phyloP scores from a whole-genome alignment of 495 filamentous ascomycete genomes.

The Tetracladium marchalianum region DNA sequence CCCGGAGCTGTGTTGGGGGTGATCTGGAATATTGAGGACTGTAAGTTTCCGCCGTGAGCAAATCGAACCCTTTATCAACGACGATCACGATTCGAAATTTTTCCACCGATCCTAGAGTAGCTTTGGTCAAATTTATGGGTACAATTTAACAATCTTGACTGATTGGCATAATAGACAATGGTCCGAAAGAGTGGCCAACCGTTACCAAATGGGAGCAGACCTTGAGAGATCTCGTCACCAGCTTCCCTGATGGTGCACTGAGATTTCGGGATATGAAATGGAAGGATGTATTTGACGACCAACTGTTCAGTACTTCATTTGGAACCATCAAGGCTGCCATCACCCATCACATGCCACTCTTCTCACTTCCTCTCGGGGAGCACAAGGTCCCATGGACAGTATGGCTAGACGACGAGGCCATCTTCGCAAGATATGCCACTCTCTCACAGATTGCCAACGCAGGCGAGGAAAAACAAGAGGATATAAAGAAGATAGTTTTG shows the following conservation, averaged over 20 bases:
- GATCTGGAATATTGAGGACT: slow-evolving; percentile 62
- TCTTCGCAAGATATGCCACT: slow-evolving; percentile 47
- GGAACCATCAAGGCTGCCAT: slow-evolving; percentile 26
- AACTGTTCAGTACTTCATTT: slow-evolving; percentile 31
- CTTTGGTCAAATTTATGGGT: neutral
- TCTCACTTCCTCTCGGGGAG: slow-evolving; percentile 40
- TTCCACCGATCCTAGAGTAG: too few relatives aligned
- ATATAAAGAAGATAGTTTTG: slow-evolving; percentile 32
- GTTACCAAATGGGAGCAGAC: slow-evolving; percentile 43
- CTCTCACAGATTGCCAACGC: slow-evolving; percentile 51
- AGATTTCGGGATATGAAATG: slow-evolving; percentile 48
- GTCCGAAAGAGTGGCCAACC: slow-evolving; percentile 31
- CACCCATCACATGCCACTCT: slow-evolving; percentile 28
- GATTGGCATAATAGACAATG: slow-evolving; percentile 27
- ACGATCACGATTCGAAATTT: too few relatives aligned
- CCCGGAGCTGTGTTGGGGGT: slow-evolving; percentile 43
- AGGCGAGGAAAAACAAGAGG: slow-evolving; percentile 35
- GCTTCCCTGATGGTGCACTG: slow-evolving; percentile 37
- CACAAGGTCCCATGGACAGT: slow-evolving; percentile 29
- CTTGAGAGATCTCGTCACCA: slow-evolving; percentile 40
- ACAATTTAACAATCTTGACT: neutral
- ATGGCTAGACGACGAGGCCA: slow-evolving; percentile 38
- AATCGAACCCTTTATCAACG: too few relatives aligned
- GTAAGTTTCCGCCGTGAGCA: slow-evolving; percentile 31
- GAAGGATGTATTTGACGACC: slow-evolving; percentile 41